Evolutionary conservation across 1,284 basidiomycete genomes (phyloP).

Genomic region (Abortiporus biennis): DNA sequence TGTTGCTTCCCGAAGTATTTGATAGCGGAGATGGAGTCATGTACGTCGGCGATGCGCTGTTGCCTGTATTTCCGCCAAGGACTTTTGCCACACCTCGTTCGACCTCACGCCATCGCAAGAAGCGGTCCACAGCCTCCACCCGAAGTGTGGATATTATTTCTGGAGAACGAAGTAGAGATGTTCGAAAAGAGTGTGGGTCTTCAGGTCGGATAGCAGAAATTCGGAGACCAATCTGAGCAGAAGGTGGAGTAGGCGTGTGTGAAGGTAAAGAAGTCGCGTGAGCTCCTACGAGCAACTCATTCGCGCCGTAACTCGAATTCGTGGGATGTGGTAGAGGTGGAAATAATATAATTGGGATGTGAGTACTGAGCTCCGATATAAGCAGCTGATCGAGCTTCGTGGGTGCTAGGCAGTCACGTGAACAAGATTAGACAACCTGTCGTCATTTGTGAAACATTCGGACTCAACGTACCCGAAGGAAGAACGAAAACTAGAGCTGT

Average conservation of each 20-base stretch:
- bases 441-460: no score
- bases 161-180: slow-evolving; percentile 54
- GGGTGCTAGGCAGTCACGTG: no score
- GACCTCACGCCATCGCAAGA: slow-evolving; percentile 64
- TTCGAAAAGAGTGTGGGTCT: slow-evolving; percentile 40
- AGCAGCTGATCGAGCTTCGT: slow-evolving; percentile 36
- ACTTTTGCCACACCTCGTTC: slow-evolving; percentile 39
- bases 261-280: slow-evolving; percentile 1
- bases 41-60: neutral
- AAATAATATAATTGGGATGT: slow-evolving; percentile 53
- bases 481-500: slow-evolving; percentile 49
- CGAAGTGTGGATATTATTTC: slow-evolving; percentile 50
- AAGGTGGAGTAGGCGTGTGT: slow-evolving; percentile 18
- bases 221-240: slow-evolving; percentile 1
- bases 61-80: neutral
- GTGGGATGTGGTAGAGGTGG: slow-evolving; percentile 22
- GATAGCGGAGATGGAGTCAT: neutral
- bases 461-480: neutral
- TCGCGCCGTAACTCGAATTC: neutral
- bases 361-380: slow-evolving; percentile 42
- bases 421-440: no score
- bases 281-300: neutral
- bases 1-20: no score
- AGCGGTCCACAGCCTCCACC: slow-evolving; percentile 61
- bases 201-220: slow-evolving; percentile 9